Base-by-base conservation (phyloP, 768 basidiomycete genomes). In the Panus rudis region DNA sequence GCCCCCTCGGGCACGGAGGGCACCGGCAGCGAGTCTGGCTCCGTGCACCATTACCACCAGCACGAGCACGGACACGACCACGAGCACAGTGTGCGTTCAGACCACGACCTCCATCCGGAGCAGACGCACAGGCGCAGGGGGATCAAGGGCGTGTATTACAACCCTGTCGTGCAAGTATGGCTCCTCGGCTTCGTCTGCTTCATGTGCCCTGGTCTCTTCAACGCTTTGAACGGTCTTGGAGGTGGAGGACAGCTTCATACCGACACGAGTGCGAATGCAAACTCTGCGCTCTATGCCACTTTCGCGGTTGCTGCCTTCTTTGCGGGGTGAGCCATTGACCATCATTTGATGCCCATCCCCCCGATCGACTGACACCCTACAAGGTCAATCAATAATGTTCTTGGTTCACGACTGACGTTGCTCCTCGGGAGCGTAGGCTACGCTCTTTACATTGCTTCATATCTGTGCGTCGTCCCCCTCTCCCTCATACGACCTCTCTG, bases 211-310 rank as follows among this genome's bases (percentile, higher is more conserved):
- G 86, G 87, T 45, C 72, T 88, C 44, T 89, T 85, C 64, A 91
- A 89, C 54, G 79, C 86, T 0, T 66, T 89, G 54, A 82, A 76
- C 43, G 86, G 88, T 25, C 70, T 92, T 34, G 89, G 90, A 4
- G 87, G 72, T 34, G 86, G 83, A 35, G 89, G 89, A 3, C 81
- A 84, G 62, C 57, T 86, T 31, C 78, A 84, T 53, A 55, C 76
- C 11, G 69, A 66, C 3, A 84, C 79, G 11, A 76, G 73, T 55
- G 78, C 84, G 14, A 85, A 90, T 52, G 73, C 83, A 2, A 80
- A 81, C 53, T 66, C 77, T 1, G 78, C 84, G 3, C 63, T 86
- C 12, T 89, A 91, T 54, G 62, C 78, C 3, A 73, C 72, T 4
- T 83, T 82, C 51, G 75, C 80, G 3, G 63, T 74, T 45, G 69